Conservation (phyloP, 2,329 filamentous ascomycete species). For the Xenoacremonium recifei region DNA sequence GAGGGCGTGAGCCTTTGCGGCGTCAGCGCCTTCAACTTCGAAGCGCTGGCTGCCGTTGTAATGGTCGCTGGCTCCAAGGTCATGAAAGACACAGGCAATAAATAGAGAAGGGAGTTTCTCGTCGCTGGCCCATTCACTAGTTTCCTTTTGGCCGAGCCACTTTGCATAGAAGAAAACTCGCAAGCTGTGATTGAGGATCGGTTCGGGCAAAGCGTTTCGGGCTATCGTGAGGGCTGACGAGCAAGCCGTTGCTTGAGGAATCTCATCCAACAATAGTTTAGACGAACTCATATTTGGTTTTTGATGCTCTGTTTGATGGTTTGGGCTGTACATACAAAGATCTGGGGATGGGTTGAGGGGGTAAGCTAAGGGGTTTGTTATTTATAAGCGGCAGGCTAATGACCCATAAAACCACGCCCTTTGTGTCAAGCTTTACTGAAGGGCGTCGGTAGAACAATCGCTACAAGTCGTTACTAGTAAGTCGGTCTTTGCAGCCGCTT, state of each 20-base stretch:
- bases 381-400: no score
- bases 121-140: conserved; percentile 6
- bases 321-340: no score
- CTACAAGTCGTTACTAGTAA: no score
- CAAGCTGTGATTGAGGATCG: conserved; percentile 30
- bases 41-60: conserved; percentile 33
- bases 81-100: conserved; percentile 34
- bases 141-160: conserved; percentile 20
- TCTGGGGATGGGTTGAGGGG: no score
- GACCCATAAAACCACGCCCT: no score
- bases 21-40: conserved; percentile 33
- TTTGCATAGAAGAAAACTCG: conserved; percentile 26
- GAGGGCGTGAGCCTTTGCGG: conserved; percentile 27
- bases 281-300: no score
- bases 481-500: no score
- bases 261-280: no score
- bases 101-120: conserved; percentile 26
- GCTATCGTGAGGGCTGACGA: conserved; percentile 16
- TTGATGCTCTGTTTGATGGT: no score
- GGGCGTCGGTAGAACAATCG: no score
- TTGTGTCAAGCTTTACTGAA: no score
- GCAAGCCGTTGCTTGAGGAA: conserved; percentile 17
- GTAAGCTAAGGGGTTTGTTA: no score
- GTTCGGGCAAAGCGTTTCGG: conserved; percentile 14
- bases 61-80: conserved; percentile 30